These are phyloP conservation scores for Mortierella sp. DNA, from an alignment of 371 early-diverging fungal genomes.

Conservation along the genomic window DNA sequence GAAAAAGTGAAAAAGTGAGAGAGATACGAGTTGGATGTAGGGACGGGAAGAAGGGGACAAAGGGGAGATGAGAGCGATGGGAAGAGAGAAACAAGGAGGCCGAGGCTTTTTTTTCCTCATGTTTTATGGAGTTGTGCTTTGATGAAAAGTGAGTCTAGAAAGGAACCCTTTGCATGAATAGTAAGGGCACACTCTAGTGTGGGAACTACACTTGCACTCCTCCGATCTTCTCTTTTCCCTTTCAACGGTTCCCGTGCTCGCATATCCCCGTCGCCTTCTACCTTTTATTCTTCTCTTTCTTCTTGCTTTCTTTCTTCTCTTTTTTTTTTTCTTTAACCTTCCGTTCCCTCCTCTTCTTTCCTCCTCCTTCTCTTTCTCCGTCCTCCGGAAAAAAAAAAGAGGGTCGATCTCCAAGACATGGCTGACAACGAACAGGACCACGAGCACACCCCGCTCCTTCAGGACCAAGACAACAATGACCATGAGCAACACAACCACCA, in stretches of 20 bases:
- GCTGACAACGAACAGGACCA: constrained; percentile 27
- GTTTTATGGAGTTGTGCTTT: background rate
- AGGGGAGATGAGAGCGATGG: background rate
- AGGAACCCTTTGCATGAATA: background rate
- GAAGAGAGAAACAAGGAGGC: background rate
- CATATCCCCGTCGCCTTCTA: background rate
- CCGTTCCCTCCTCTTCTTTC: background rate
- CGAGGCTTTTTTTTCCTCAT: background rate
- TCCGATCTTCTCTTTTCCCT: background rate
- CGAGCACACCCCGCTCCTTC: constrained; percentile 46
- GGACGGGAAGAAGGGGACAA: background rate
- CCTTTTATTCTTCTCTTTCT: too few species aligned
- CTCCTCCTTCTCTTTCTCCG: background rate
- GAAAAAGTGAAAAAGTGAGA: background rate
- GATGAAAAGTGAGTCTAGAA: background rate
- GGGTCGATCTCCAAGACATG: constrained; percentile 11
- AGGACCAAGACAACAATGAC: constrained; percentile 21
- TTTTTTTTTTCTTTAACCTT: background rate
- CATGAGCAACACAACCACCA: constrained; percentile 15
- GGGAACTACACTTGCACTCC: too few species aligned
- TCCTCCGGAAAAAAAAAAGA: too few species aligned
- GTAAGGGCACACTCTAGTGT: background rate
- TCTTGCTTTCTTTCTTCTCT: background rate
- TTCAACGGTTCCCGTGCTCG: too few species aligned
- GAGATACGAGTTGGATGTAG: background rate